These are phyloP conservation scores for Penicillium crystallinum DNA, from an alignment of 495 filamentous ascomycete species.

Conservation along the genomic window DNA sequence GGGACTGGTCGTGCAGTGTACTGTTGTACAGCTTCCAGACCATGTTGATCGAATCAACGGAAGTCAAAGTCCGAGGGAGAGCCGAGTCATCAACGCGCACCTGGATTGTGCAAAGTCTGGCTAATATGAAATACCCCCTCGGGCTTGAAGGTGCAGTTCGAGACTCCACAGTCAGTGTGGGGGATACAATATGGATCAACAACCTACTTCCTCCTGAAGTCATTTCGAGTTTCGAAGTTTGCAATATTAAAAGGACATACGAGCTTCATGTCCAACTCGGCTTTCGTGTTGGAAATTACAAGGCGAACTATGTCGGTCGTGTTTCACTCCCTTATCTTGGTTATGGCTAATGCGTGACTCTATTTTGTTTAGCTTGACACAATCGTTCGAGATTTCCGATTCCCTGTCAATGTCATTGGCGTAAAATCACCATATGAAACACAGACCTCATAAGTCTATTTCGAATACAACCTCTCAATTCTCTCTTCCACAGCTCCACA, in stretches of 20 bases:
- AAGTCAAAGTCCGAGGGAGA: not conserved
- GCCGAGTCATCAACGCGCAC: not conserved
- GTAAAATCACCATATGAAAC: not conserved
- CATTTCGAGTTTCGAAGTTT: constrained; percentile 1
- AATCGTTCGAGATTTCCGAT: not conserved
- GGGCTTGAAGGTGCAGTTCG: not conserved
- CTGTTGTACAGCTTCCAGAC: not conserved
- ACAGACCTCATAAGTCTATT: not conserved
- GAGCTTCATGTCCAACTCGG: not conserved
- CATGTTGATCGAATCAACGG: constrained; percentile 1
- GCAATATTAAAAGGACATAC: constrained; percentile 3
- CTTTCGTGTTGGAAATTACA: not conserved
- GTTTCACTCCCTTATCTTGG: too few relatives aligned
- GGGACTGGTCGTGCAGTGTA: not conserved
- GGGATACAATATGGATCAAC: not conserved
- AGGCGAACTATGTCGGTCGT: not conserved
- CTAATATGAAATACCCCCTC: not conserved
- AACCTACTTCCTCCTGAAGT: not conserved
- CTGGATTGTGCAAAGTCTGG: not conserved
- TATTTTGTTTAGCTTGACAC: not conserved
- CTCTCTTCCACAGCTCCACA: too few relatives aligned
- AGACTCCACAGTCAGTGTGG: not conserved
- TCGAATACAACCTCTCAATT: not conserved
- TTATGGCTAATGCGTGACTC: not conserved
- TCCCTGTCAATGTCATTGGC: constrained; percentile 1